Evolutionary conservation across 306 rosid genomes (phyloP).

Genomic region (Cyclanthera cordifolia): DNA sequence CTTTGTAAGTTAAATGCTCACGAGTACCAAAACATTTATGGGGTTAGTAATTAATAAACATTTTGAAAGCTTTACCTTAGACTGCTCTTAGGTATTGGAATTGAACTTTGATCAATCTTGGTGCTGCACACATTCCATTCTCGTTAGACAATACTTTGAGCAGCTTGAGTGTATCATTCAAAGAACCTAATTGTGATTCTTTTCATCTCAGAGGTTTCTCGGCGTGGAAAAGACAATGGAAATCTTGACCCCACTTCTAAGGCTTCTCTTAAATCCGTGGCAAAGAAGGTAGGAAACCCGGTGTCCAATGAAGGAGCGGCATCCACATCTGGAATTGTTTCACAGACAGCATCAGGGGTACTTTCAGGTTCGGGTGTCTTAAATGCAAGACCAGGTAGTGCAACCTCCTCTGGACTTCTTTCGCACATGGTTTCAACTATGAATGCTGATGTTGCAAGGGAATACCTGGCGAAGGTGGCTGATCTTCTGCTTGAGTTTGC

Average conservation of each 20-base stretch:
- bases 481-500: constrained; percentile 99
- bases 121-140: not conserved
- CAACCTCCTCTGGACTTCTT: constrained; percentile 93
- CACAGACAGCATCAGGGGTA: constrained; percentile 96
- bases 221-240: constrained; percentile 86
- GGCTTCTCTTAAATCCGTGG: constrained; percentile 46
- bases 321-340: constrained; percentile 75
- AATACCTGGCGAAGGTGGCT: constrained; percentile 88
- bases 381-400: constrained; percentile 97
- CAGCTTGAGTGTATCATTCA: not conserved
- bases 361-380: constrained; percentile 98
- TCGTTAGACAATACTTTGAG: constrained; percentile 3
- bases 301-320: constrained; percentile 71
- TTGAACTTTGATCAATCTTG: not conserved
- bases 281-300: constrained; percentile 57
- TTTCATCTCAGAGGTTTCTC: constrained; percentile 68
- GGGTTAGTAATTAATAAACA: not conserved
- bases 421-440: constrained; percentile 89
- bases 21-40: not conserved
- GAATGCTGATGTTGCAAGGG: constrained; percentile 91
- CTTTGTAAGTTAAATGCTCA: not conserved
- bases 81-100: not conserved
- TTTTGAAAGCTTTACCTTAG: not conserved
- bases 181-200: constrained; percentile 19
- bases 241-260: constrained; percentile 61